Percentiles rank a stretch among this genome's conserved stretches.
Conservation (phyloP, 345 rosid genomes). For the Moringa oleifera region DNA sequence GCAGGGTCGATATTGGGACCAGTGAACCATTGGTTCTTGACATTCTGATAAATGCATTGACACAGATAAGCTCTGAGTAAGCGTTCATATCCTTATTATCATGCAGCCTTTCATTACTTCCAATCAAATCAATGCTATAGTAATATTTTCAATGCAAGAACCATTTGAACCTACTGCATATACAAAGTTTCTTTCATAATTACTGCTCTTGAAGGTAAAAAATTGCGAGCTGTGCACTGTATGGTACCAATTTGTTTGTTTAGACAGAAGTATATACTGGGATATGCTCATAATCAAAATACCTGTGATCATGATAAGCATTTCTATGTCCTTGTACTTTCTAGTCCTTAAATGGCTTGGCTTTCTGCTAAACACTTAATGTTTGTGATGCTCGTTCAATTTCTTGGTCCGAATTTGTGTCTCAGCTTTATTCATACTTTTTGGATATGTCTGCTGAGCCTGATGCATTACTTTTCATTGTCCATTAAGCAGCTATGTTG, state of each 20-base stretch:
- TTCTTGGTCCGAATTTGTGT: neutral
- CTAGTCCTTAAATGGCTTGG: constrained; percentile 4
- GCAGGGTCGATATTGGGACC: constrained; percentile 88
- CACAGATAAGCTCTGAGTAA: constrained; percentile 91
- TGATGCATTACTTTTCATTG: neutral
- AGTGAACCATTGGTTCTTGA: constrained; percentile 78
- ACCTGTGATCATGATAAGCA: neutral
- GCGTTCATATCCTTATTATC: constrained; percentile 8
- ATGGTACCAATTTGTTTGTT: neutral
- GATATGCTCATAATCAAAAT: neutral
- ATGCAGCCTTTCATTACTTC: neutral
- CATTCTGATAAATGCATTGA: constrained; percentile 74
- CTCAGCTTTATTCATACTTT: neutral
- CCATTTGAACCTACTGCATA: neutral
- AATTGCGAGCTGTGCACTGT: neutral
- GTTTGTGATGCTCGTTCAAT: constrained; percentile 1
- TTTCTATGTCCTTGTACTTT: neutral
- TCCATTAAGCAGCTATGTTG: constrained; percentile 50
- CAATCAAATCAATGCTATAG: neutral
- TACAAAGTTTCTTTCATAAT: neutral
- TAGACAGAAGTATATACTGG: neutral
- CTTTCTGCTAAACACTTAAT: neutral
- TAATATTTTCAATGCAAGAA: neutral
- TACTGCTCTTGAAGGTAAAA: neutral
- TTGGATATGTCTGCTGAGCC: neutral